Evolutionary conservation across 768 basidiomycete genomes (phyloP).

Genomic region (Naganishia onofrii): DNA sequence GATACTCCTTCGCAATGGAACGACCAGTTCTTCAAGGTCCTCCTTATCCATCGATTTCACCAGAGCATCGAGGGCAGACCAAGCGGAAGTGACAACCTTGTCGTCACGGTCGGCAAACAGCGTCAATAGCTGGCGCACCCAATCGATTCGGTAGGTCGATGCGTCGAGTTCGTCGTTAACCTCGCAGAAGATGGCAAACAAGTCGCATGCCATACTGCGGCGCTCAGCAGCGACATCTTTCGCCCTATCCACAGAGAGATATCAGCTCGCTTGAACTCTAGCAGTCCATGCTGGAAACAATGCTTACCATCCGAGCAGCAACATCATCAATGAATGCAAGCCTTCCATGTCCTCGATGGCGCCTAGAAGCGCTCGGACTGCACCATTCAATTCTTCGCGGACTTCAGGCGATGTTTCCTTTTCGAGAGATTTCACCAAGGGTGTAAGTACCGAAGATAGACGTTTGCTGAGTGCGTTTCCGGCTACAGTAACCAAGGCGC

Average conservation of each 20-base stretch:
- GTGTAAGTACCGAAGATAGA: conserved; percentile 70
- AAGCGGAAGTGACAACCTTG: conserved; percentile 69
- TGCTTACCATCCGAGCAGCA: conserved; percentile 79
- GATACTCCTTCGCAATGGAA: conserved; percentile 81
- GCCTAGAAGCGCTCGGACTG: conserved; percentile 68
- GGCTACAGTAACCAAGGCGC: conserved; percentile 87
- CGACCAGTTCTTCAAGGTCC: conserved; percentile 83
- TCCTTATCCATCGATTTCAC: conserved; percentile 89
- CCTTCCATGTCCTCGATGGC: conserved; percentile 85
- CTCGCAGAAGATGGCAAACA: conserved; percentile 80
- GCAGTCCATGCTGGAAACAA: not conserved
- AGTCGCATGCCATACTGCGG: conserved; percentile 71
- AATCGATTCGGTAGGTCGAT: conserved; percentile 83
- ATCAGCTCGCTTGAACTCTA: not conserved
- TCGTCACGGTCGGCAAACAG: conserved; percentile 68
- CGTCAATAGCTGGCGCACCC: conserved; percentile 84
- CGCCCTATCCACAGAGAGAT: conserved; percentile 59
- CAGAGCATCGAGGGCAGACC: conserved; percentile 77
- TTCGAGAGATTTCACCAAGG: conserved; percentile 76
- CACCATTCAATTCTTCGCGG: conserved; percentile 66
- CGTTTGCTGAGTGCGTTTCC: conserved; percentile 83
- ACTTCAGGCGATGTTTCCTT: conserved; percentile 66
- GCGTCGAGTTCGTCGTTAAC: conserved; percentile 67
- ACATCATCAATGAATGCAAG: conserved; percentile 80
- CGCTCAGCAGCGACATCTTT: conserved; percentile 69